Evolutionary conservation across 2,329 filamentous ascomycete species (phyloP), one percentile per base, ranked within the genome.

Genomic region (Pseudogymnoascus sp.): DNA sequence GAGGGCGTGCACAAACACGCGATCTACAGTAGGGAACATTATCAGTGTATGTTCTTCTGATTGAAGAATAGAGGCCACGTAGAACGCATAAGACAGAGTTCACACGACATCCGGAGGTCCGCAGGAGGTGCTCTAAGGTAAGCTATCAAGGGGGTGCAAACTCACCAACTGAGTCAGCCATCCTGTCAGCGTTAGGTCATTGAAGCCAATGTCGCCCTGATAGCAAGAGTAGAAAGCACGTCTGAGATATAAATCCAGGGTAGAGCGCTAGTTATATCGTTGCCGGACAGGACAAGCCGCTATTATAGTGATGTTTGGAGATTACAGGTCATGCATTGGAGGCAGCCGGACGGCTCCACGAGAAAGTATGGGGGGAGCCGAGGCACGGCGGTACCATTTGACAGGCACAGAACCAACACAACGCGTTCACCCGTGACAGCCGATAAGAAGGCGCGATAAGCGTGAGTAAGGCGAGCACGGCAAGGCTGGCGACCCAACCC

Each of bases 1-100:
- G 77, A 99, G 89, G 68, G 95, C 95, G 85, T 99, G 93, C 75
- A 96, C 93, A 77, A 99, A 99, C 74, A 99, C 95, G 77, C 95
- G 89, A 80, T 99, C 95, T 97, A 70, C 46, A 40, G 56, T 38
- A 33, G 26, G 29, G 29, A 56, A 7, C 62, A 61, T 50, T 44
- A 38, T 50, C 21, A 44, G 42, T 15, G 2, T 7, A 13, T 15
- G 11, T 60, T 17, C 17, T 60, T 44, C 21, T n/a, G 11, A 60
- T 33, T 56, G 50, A 33, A 1, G 10, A 1, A 19, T 5, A 4
- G 6, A 19, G 10, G 10, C 11, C 10, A 11, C n/a, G 29, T 19
- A 3, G 29, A 19, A 21, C 4, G 29, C 26, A 33, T 33, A 33
- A 4, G 17, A 17, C 17, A 31, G 35, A 19, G 59, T 23, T 33